Base-by-base conservation (phyloP, 2,329 filamentous ascomycete genomes). In the Alternaria ethzedia region DNA sequence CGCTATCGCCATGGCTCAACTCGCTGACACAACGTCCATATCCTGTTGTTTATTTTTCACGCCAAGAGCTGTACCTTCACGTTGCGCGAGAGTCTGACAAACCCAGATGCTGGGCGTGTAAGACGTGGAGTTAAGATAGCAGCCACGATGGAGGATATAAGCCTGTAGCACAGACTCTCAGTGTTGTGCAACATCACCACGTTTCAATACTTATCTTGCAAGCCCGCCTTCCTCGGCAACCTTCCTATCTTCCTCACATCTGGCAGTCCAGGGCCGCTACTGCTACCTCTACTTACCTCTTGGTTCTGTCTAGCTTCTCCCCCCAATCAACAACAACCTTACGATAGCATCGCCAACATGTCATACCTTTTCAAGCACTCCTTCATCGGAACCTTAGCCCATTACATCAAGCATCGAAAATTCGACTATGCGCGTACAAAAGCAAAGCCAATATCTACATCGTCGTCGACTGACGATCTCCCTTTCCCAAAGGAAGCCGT, bases 341-440 rank as follows among this genome's bases (percentile, higher is more conserved):
- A 15, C 25, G 36, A 21, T 32, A 50, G n/a, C 47, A 28, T 36
- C 25, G n/a, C 59, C 46, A 65, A 12, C 23, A 74, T 74, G 72
- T 66, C 69, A 6, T 70, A 72, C 45, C 54, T 74, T 5, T 67
- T 74, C 28, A 54, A 59, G 17, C 70, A 74, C 45, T 72, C 69
- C 3, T 52, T 64, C 4, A 57, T 71, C 3, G 72, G 72, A 10
- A 72, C 69, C 2, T 17, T 65, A 13, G 36, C 61, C 5, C 72
- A 68, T 30, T 72, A 72, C 51, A 57, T 63, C 25, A 70, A 63
- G 41, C 57, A 74, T 32, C 64, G 70, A 46, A 73, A 66, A 47
- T 66, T 74, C 28, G 67, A 70, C 47, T 74, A 65, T 56, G 59
- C 70, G 6, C 67, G 70, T 20, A 60, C 36, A 9, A 59, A 60